phyloP scores from a whole-genome alignment of 2,329 filamentous ascomycete species.

The Epichloe brachyelytri region DNA sequence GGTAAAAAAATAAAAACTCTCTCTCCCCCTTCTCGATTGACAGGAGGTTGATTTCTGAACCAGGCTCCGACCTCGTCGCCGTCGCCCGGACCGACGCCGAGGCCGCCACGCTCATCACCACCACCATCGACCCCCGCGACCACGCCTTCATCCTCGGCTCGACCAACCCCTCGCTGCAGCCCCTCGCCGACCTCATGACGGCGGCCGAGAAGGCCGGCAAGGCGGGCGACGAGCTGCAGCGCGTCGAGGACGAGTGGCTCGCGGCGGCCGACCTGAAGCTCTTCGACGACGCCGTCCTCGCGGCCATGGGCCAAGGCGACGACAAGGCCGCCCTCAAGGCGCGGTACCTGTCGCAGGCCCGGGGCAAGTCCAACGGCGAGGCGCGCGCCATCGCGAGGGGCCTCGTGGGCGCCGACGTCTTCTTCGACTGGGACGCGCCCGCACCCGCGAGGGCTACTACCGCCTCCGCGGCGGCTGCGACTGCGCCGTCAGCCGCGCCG shows the following conservation, averaged over 20 bases:
- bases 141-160: slow-evolving; percentile 84
- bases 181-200: slow-evolving; percentile 83
- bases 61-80: slow-evolving; percentile 71
- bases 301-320: slow-evolving; percentile 60
- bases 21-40: not conserved
- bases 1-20: slow-evolving; percentile 45
- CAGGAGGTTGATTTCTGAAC: not conserved
- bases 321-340: slow-evolving; percentile 40
- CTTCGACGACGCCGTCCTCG: slow-evolving; percentile 81
- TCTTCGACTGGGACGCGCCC: slow-evolving; percentile 89
- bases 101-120: slow-evolving; percentile 92
- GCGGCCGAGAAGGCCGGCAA: slow-evolving; percentile 75
- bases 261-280: slow-evolving; percentile 67
- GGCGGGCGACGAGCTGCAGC: slow-evolving; percentile 66
- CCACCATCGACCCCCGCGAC: slow-evolving; percentile 89
- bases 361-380: slow-evolving; percentile 79
- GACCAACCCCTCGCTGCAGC: slow-evolving; percentile 74
- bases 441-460: slow-evolving; percentile 93
- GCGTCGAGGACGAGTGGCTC: slow-evolving; percentile 84
- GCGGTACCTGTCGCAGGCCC: slow-evolving; percentile 52
- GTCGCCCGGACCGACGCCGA: slow-evolving; percentile 95
- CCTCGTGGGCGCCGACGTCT: slow-evolving; percentile 66
- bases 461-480: slow-evolving; percentile 82
- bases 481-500: slow-evolving; percentile 78
- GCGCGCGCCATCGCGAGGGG: slow-evolving; percentile 66